Evolutionary conservation across 1,139 yeast species (phyloP).

Genomic region (Candida neerlandica): DNA sequence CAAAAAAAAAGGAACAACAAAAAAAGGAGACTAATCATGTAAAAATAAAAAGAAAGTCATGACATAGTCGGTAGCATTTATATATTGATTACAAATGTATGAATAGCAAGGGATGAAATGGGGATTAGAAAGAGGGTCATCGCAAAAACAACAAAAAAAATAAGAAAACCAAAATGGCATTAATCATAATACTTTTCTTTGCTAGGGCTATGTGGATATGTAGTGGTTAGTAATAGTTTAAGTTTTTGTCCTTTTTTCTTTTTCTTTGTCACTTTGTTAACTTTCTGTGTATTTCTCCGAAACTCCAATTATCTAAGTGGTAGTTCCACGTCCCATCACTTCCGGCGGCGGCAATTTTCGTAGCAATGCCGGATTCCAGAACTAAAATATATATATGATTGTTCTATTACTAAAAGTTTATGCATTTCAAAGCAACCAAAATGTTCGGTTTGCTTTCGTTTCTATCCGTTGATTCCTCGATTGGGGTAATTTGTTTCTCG

Average conservation of each 20-base stretch:
- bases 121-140: slow-evolving; percentile 1
- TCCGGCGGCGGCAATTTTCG: slow-evolving; percentile 1
- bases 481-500: background rate
- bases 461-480: slow-evolving; percentile 2
- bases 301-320: background rate
- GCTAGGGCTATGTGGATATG: background rate
- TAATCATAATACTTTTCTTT: background rate
- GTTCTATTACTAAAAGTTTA: background rate
- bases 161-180: background rate
- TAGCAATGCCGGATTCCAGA: slow-evolving; percentile 1
- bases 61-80: background rate
- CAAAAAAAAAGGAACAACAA: background rate
- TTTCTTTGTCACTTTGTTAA: no score
- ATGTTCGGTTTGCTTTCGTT: background rate
- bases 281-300: background rate
- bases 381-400: background rate
- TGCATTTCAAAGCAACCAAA: background rate
- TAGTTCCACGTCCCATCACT: background rate
- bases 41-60: background rate
- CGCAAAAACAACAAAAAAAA: background rate
- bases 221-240: background rate
- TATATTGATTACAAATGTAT: background rate
- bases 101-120: background rate
- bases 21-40: background rate
- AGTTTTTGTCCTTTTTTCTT: background rate